Base-by-base conservation (phyloP, 495 filamentous ascomycete species). In the Talaromyces liani region DNA sequence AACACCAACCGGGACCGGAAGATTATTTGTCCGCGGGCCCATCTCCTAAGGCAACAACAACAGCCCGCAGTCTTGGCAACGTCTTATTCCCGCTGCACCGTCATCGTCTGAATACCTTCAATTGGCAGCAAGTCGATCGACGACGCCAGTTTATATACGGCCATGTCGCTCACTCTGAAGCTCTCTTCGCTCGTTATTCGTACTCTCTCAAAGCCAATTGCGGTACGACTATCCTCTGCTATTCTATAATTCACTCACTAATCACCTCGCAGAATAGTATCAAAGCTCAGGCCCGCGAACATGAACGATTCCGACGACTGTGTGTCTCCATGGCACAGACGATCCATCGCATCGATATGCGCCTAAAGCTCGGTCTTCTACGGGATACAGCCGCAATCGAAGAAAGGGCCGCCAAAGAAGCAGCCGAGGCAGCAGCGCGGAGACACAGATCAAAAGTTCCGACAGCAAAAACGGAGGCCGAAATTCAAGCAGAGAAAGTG, bases 301-400 rank as follows among this genome's bases (percentile, higher is more conserved):
- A 98, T 78, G 91, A 92, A 55, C 80, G 86, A 18, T 99, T 98
- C 77, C 90, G 95, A 18, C 75, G 75, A n/a, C 27, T 85, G 45
- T 91, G 88, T 71, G 75, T 91, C 67, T 73, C 74, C 25, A 86
- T 95, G 71, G 95, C 94, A 27, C 94, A 99, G 67, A 73, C 81
- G 6, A 88, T 99, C 36, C 94, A 99, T 73, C 88, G 89, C 65
- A 77, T 96, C 66, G 95, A 98, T 72, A 98, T 99, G 93, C 88
- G 91, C 20, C 80, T 97, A 65, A 87, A 90, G 14, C 83, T 98
- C 29, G 91, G 93, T 3, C 78, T 91, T 2, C 81, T 99, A 9
- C 90, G 94, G 65, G 91, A 98, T 71, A 79, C 79, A 54, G 85
- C 89, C 9, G 86, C 81, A 4, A 78, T 83, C 27, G 80, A 87